Conservation (phyloP, 306 rosid species). For the Pterocarpus macrocarpus region DNA sequence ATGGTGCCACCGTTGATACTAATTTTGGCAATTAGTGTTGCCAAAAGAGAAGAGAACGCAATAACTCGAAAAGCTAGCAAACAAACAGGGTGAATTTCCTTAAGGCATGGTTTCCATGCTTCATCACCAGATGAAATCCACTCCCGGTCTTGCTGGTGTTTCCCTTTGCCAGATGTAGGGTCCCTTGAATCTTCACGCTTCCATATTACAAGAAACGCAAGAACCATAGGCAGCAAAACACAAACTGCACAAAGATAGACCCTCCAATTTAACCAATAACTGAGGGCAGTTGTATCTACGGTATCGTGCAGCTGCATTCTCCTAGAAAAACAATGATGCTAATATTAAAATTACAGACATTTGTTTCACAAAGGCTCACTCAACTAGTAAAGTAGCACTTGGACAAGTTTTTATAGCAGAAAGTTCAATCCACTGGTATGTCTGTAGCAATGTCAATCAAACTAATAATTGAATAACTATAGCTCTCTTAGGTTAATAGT, state of each 20-base stretch:
- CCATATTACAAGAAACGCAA: constrained; percentile 59
- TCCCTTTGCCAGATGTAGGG: constrained; percentile 50
- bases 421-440: constrained; percentile 4
- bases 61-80: constrained; percentile 66
- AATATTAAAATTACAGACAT: constrained; percentile 16
- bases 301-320: constrained; percentile 64
- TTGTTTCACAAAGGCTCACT: constrained; percentile 21
- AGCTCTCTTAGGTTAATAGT: neutral
- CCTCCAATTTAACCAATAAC: constrained; percentile 91
- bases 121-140: constrained; percentile 52
- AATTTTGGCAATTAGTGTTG: constrained; percentile 56
- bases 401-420: neutral
- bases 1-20: constrained; percentile 48
- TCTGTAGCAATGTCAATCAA: constrained; percentile 6
- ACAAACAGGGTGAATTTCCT: constrained; percentile 71
- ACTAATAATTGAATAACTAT: constrained; percentile 1
- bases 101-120: constrained; percentile 82
- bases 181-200: constrained; percentile 52
- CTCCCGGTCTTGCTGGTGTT: constrained; percentile 49
- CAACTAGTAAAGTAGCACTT: constrained; percentile 28
- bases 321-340: constrained; percentile 38
- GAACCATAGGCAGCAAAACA: constrained; percentile 61
- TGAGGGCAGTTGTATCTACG: constrained; percentile 58
- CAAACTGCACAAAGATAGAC: constrained; percentile 60
- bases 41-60: constrained; percentile 65